Evolutionary conservation across 768 basidiomycete genomes (phyloP), one percentile per base, ranked within the genome.

Genomic region (Leucocoprinus sp.): DNA sequence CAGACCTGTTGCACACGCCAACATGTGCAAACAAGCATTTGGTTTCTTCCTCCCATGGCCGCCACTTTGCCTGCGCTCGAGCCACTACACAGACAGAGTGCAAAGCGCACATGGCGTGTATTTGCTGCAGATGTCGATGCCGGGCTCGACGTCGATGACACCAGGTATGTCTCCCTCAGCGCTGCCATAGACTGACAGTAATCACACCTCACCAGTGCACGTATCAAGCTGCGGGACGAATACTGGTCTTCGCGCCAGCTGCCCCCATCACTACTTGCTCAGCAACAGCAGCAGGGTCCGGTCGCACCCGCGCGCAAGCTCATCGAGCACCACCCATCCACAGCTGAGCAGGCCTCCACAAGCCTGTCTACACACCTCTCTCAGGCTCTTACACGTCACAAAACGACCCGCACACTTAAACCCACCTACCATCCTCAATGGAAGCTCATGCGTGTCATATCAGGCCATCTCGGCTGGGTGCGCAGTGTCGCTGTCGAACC

Each of bases 391-490:
- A 80, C 82, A 42, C 75, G 91, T 14, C 91, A 95, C 67, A 97
- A 97, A 67, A 93, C 93, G 24, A 88, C 85, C 2, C 79, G 93
- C 26, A 92, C 87, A 6, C 78, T 97, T 58, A 96, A 97, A 62
- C 96, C 96, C 5, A 88, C 84, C 9, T 98, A 92, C 59, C 96
- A 99, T 56, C 78, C 96, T 5, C 86, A 82, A 52, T 98, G 95
- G 96, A 96, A 96, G 63, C 82, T 99, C 40, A 72, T 82, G 51
- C 85, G 95, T 39, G 96, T 99, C 55, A 97, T 99, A 48, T 96
- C 93, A 1, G 96, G 96, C 0, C 95, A 99, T 65, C 64, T 99
- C 50, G 96, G 96, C 8, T 99, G 96, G 96, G 95, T 99, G 12
- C 79, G 96, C 46, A 85, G 86, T 56, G 86, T 89, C 12, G 92